A percentile compares a stretch with the other conserved stretches of the same genome.
Evolutionary conservation across 257 asterid genomes (phyloP).

Genomic region (Anisodus tanguticus): DNA sequence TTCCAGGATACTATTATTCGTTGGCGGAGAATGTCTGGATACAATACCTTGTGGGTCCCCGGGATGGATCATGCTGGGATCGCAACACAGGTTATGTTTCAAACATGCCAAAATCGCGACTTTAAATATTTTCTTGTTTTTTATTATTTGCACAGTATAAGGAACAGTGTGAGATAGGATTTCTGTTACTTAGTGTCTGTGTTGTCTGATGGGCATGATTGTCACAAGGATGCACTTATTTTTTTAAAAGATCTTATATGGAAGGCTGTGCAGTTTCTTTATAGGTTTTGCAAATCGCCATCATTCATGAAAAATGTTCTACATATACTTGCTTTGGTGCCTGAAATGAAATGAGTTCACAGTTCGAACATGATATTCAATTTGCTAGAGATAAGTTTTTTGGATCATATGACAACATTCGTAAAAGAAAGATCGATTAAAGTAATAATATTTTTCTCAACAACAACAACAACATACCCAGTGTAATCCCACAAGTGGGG

Average conservation of each 20-base stretch:
- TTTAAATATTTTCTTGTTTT: background rate
- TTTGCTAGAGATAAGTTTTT: background rate
- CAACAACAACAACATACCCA: too few species aligned
- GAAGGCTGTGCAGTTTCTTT: background rate
- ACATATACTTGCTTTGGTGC: background rate
- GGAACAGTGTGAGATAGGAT: background rate
- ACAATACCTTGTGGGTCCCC: constrained; percentile 91
- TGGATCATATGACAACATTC: background rate
- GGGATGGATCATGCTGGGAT: constrained; percentile 99
- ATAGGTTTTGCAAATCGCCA: background rate
- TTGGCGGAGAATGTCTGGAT: constrained; percentile 97
- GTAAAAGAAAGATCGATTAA: background rate
- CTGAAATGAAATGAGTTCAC: background rate
- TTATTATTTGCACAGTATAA: background rate
- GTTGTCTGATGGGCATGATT: background rate
- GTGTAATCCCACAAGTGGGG: too few species aligned
- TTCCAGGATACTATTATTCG: constrained; percentile 90
- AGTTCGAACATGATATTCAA: background rate
- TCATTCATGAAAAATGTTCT: background rate
- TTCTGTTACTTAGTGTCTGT: background rate
- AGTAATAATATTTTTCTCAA: background rate
- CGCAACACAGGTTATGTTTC: constrained; percentile 81
- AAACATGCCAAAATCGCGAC: background rate
- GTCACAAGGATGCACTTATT: background rate
- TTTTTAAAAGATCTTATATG: background rate